phyloP scores from a whole-genome alignment of 176 grass and related monocot genomes.

The Hyparrhenia diplandra region DNA sequence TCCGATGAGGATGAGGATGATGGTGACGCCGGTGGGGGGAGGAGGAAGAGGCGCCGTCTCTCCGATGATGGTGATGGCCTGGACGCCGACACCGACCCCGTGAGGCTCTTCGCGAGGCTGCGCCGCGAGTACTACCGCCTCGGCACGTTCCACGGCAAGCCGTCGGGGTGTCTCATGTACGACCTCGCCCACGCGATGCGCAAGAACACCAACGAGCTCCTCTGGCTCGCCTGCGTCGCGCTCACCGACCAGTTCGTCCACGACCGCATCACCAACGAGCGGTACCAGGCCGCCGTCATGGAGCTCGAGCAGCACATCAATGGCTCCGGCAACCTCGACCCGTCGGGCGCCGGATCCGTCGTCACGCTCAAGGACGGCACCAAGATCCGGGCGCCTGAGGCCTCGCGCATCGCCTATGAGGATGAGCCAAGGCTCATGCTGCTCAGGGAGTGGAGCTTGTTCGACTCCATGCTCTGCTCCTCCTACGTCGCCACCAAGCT shows the following conservation, averaged over 20 bases:
- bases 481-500: constrained; percentile 83
- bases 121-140: constrained; percentile 77
- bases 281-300: constrained; percentile 79
- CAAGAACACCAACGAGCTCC: constrained; percentile 78
- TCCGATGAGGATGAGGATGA: constrained; percentile 10
- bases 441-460: constrained; percentile 74
- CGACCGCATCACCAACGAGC: constrained; percentile 85
- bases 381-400: constrained; percentile 69
- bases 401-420: constrained; percentile 83
- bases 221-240: constrained; percentile 85
- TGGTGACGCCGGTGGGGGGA: constrained; percentile 20
- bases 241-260: constrained; percentile 93
- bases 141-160: constrained; percentile 85
- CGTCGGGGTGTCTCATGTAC: constrained; percentile 85
- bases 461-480: constrained; percentile 92
- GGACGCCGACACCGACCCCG: constrained; percentile 41
- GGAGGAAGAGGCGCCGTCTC: constrained; percentile 43
- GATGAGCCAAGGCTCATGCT: constrained; percentile 86
- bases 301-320: constrained; percentile 95
- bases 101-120: constrained; percentile 55
- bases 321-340: constrained; percentile 61
- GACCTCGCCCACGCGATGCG: constrained; percentile 72
- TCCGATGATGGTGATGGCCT: background rate
- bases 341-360: constrained; percentile 29
- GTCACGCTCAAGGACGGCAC: constrained; percentile 88